Evolutionary conservation across 2,329 filamentous ascomycete species (phyloP).

Genomic region (Moelleriella libera): DNA sequence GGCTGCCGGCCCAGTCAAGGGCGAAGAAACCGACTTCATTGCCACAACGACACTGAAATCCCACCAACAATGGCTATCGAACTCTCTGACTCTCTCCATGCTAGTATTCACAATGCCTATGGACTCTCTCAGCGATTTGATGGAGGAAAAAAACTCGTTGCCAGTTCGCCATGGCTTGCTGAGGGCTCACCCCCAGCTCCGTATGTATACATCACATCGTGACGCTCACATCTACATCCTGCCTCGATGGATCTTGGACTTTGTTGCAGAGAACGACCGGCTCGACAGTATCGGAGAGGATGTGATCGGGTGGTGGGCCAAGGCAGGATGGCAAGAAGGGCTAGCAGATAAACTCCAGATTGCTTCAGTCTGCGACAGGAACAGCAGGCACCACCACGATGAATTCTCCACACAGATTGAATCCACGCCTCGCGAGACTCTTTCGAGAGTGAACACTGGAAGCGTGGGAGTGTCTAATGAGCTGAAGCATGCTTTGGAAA

Average conservation of each 20-base stretch:
- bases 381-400: slow-evolving; percentile 23
- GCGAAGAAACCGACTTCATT: slow-evolving; percentile 87
- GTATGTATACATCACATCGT: slow-evolving; percentile 70
- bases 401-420: slow-evolving; percentile 11
- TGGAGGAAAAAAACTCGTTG: slow-evolving; percentile 59
- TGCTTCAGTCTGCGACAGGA: slow-evolving; percentile 38
- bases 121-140: slow-evolving; percentile 74
- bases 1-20: slow-evolving; percentile 60
- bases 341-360: slow-evolving; percentile 67
- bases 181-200: slow-evolving; percentile 58
- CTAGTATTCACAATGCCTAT: slow-evolving; percentile 79
- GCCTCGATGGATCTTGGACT: slow-evolving; percentile 79
- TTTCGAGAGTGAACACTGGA: neutral
- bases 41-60: slow-evolving; percentile 56
- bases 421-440: slow-evolving; percentile 7
- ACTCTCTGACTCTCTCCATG: slow-evolving; percentile 57
- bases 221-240: slow-evolving; percentile 94
- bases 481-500: neutral
- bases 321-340: slow-evolving; percentile 78
- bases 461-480: neutral
- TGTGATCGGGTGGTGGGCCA: slow-evolving; percentile 89
- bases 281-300: slow-evolving; percentile 87
- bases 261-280: slow-evolving; percentile 63
- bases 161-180: slow-evolving; percentile 66
- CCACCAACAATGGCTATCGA: slow-evolving; percentile 33